Percentiles rank a stretch among this genome's conserved stretches.
phyloP scores from a whole-genome alignment of 192 early-diverging fungal species.

The Geosiphon pyriformis region DNA sequence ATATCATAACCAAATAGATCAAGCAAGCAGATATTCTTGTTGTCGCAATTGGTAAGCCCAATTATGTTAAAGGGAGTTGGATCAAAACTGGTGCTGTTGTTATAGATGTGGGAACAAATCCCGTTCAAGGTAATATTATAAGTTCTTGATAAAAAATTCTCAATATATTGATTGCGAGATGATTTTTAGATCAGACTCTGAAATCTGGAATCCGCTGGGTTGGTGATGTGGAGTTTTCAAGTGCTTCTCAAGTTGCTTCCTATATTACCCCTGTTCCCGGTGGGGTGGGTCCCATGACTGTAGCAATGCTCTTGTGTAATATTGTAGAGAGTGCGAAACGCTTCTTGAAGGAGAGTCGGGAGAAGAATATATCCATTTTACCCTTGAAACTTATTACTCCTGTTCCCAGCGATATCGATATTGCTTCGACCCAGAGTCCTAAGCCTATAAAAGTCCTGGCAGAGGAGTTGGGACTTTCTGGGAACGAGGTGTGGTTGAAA shows the following conservation, averaged over 20 bases:
- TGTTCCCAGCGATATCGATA: conserved; percentile 94
- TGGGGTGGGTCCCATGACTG: conserved; percentile 99
- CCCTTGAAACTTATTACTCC: conserved; percentile 63
- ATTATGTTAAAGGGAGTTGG: conserved; percentile 89
- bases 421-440: conserved; percentile 83
- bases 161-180: neutral
- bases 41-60: conserved; percentile 78
- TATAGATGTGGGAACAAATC: conserved; percentile 97
- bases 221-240: conserved; percentile 89
- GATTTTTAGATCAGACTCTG: conserved; percentile 66
- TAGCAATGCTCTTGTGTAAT: conserved; percentile 95
- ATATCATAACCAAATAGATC: conserved; percentile 25
- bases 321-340: conserved; percentile 74
- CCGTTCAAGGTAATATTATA: conserved; percentile 50
- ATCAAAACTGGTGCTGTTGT: conserved; percentile 89
- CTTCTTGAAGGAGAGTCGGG: conserved; percentile 50
- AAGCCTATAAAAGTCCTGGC: conserved; percentile 77
- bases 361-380: conserved; percentile 49
- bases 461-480: conserved; percentile 75
- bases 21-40: conserved; percentile 83
- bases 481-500: conserved; percentile 49
- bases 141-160: neutral
- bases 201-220: conserved; percentile 88
- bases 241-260: conserved; percentile 62
- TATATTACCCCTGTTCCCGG: conserved; percentile 96